phyloP scores from a whole-genome alignment of 148 eudicot species.

The Chenopodium quinoa region DNA sequence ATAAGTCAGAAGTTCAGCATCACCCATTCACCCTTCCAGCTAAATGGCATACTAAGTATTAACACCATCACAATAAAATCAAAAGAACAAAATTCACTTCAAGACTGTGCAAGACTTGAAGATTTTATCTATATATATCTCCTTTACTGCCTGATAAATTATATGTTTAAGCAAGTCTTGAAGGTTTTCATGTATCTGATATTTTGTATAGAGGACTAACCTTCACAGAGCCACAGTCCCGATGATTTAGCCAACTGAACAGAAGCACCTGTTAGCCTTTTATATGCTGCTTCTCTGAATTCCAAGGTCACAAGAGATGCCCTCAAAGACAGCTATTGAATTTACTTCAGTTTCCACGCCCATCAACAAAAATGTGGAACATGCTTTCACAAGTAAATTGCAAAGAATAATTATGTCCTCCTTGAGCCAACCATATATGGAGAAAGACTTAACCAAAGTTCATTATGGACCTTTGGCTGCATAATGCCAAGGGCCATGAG shows the following conservation, averaged over 20 bases:
- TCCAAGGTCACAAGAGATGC: not conserved
- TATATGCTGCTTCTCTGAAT: not conserved
- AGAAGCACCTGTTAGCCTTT: not conserved
- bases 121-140: not conserved
- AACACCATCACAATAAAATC: not conserved
- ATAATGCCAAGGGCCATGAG: not conserved
- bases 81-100: not conserved
- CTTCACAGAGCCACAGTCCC: not conserved
- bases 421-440: not conserved
- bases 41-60: not conserved
- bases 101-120: not conserved
- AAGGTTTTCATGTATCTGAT: not conserved
- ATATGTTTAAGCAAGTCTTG: not conserved
- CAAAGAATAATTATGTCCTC: not conserved
- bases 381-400: not conserved
- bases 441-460: not conserved
- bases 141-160: not conserved
- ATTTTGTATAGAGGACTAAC: slow-evolving; percentile 1
- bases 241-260: slow-evolving; percentile 4
- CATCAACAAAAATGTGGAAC: not conserved
- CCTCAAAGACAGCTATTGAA: slow-evolving; percentile 2
- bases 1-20: not conserved
- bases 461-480: slow-evolving; percentile 4
- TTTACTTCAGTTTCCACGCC: slow-evolving; percentile 1
- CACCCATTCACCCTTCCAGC: not conserved